These are phyloP conservation scores for Pseudopyricularia javanii DNA, from an alignment of 2,329 filamentous ascomycete genomes.

Conservation along the genomic window DNA sequence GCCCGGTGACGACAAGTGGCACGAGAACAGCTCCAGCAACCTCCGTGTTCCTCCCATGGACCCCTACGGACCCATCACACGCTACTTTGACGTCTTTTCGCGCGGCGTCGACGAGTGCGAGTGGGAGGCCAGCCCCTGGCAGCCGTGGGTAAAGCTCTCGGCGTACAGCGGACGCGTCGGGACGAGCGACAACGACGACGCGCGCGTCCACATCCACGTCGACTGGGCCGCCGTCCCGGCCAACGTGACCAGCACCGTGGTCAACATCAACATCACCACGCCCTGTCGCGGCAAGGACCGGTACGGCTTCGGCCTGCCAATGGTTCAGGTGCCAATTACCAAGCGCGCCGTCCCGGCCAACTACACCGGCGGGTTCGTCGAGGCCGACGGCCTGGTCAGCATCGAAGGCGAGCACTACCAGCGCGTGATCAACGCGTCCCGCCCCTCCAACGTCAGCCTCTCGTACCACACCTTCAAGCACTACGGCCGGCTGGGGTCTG, in stretches of 20 bases:
- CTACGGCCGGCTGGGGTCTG: constrained; percentile 45
- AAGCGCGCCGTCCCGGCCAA: constrained; percentile 31
- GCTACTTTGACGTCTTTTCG: constrained; percentile 53
- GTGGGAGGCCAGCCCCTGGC: constrained; percentile 33
- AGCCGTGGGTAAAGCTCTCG: constrained; percentile 39
- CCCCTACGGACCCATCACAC: constrained; percentile 39
- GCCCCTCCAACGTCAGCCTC: constrained; percentile 15
- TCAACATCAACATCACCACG: constrained; percentile 40
- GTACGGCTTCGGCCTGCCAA: constrained; percentile 25
- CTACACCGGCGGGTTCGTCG: constrained; percentile 48
- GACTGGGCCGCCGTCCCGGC: constrained; percentile 33
- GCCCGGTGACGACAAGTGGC: constrained; percentile 53
- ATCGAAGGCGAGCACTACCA: constrained; percentile 43
- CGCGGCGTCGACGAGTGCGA: constrained; percentile 40
- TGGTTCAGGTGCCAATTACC: constrained; percentile 42
- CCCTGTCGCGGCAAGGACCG: constrained; percentile 29
- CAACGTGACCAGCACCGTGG: constrained; percentile 22
- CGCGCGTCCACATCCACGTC: constrained; percentile 37
- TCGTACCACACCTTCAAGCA: constrained; percentile 38
- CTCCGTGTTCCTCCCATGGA: constrained; percentile 38
- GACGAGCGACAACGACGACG: constrained; percentile 7
- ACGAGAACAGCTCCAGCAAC: constrained; percentile 38
- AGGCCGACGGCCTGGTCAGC: constrained; percentile 44
- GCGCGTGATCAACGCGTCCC: constrained; percentile 19
- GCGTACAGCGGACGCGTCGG: constrained; percentile 35